Base-by-base conservation (phyloP, 1,139 yeast species). In the Nakaseomyces sp. region DNA sequence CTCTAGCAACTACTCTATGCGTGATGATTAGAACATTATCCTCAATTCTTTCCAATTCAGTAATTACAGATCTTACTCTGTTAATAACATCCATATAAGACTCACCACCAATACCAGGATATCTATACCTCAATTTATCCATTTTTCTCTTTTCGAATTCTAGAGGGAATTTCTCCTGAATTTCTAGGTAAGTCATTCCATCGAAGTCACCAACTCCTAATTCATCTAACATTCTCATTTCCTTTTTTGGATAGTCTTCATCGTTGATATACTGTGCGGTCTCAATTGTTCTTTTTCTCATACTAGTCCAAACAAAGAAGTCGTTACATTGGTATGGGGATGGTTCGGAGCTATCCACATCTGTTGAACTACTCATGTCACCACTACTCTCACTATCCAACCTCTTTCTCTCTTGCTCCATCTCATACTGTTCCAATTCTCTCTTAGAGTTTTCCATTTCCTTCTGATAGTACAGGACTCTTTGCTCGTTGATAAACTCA, bases 81-180 rank as follows among this genome's bases (percentile, higher is more conserved):
- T 89, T 86, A 56, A 91, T 82, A 4, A 89, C 98, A 65, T 91
- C 98, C 54, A 89, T 68, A 56, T 89, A 89, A 0, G 95, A 84
- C 65, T 89, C 97, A 28, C 97, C 97, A n/a, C 96, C 96, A 43
- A 87, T 85, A 9, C 97, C 97, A 2, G 97, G 97, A 60, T 88
- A 89, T 52, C 97, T 70, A 64, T 88, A 89, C 22, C 81, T 70
- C 55, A 89, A 71, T 65, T 89, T 89, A 62, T 86, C 82, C 38
- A 72, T 70, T 52, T 86, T 68, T 48, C 96, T 74, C 17, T 88
- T 75, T 39, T 76, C 78, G 57, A 82, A 89, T 63, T 91, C 97
- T 37, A 73, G 76, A 0, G 96, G 96, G 54, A 72, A 76, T 53
- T 70, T 70, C 5, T 65, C 66, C 60, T 82, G 83, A 51, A 89